These are phyloP conservation scores for Colletotrichum sp. DNA, from an alignment of 2,329 filamentous ascomycete genomes.

Conservation along the genomic window DNA sequence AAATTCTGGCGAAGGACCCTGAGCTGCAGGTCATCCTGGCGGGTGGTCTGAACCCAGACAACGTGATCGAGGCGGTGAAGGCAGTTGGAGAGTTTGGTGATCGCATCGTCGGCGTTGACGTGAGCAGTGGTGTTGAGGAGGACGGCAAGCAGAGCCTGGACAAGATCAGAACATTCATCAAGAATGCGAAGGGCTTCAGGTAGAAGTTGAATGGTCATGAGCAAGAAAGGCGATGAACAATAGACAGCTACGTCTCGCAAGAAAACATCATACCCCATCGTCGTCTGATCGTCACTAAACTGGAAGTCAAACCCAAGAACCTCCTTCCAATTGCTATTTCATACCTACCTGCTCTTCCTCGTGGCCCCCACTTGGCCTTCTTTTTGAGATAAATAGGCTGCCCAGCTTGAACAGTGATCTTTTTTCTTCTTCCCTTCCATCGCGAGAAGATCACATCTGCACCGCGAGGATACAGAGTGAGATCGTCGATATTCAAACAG, in stretches of 20 bases:
- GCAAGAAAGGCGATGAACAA: neutral
- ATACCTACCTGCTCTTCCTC: neutral
- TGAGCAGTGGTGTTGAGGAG: constrained; percentile 91
- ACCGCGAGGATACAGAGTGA: neutral
- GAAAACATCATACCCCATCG: neutral
- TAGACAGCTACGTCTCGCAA: neutral
- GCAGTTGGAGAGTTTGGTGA: constrained; percentile 61
- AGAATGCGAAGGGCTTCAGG: constrained; percentile 69
- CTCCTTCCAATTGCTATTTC: neutral
- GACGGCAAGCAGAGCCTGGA: constrained; percentile 79
- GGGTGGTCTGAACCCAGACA: constrained; percentile 81
- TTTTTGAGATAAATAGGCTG: neutral
- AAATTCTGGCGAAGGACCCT: constrained; percentile 68
- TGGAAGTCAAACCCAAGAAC: neutral
- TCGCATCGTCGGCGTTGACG: constrained; percentile 83
- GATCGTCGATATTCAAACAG: neutral
- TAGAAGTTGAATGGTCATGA: constrained; percentile 30
- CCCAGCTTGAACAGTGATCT: neutral
- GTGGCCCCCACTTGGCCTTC: neutral
- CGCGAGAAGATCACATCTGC: neutral
- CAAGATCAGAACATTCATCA: constrained; percentile 83
- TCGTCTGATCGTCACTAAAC: neutral
- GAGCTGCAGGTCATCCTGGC: constrained; percentile 82
- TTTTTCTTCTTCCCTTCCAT: neutral
- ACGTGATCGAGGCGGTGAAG: constrained; percentile 71